A percentile compares a stretch with the other conserved stretches of the same genome.
Evolutionary conservation across 306 rosid species (phyloP).

Genomic region (Fagus crenata): DNA sequence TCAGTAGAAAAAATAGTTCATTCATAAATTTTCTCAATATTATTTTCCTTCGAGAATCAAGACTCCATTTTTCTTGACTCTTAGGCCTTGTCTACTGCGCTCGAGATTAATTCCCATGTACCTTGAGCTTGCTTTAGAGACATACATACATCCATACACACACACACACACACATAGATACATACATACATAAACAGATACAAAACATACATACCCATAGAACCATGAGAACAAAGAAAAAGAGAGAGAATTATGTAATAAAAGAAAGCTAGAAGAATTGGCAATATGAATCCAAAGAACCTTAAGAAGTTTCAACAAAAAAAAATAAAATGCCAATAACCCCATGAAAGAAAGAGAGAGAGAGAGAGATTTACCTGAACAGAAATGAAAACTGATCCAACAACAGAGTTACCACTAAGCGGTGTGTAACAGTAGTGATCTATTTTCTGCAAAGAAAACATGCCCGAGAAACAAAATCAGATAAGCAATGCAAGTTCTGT

Average conservation of each 20-base stretch:
- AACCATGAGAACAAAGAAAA: background rate
- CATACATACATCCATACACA: background rate
- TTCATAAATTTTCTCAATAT: background rate
- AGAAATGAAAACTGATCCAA: slow-evolving; percentile 28
- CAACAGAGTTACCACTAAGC: slow-evolving; percentile 23
- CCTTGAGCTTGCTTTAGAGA: slow-evolving; percentile 21
- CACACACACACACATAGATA: background rate
- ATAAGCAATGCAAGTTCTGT: slow-evolving; percentile 7
- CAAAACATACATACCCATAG: background rate
- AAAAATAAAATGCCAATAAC: slow-evolving; percentile 8
- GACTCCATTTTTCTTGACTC: background rate
- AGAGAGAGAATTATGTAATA: background rate
- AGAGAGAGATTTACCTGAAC: slow-evolving; percentile 40
- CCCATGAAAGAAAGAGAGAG: slow-evolving; percentile 10
- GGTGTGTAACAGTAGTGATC: slow-evolving; percentile 1
- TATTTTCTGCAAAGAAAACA: slow-evolving; percentile 28
- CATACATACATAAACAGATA: background rate
- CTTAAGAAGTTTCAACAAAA: slow-evolving; percentile 23
- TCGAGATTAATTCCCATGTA: slow-evolving; percentile 8
- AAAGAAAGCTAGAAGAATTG: too few relatives aligned
- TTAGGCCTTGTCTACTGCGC: background rate
- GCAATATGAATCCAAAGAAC: background rate
- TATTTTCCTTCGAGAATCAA: background rate
- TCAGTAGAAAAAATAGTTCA: slow-evolving; percentile 2
- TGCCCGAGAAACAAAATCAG: slow-evolving; percentile 1